These are phyloP conservation scores for Phytophthora boehmeriae DNA, from an alignment of 352 stramenopile species.

Conservation along the genomic window DNA sequence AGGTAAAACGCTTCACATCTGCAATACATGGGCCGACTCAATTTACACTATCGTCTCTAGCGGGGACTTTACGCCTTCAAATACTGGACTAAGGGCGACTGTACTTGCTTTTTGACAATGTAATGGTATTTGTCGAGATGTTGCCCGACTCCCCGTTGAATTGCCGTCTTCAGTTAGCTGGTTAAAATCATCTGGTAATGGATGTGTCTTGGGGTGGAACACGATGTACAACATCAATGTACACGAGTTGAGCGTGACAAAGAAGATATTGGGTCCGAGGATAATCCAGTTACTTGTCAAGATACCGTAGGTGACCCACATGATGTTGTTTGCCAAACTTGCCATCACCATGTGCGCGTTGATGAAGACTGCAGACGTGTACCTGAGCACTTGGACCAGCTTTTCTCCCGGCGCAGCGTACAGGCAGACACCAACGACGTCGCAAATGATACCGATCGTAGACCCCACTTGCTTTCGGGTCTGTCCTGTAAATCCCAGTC, in stretches of 20 bases:
- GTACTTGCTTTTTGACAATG: too few species aligned
- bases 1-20: too few species aligned
- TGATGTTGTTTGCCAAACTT: constrained; percentile 43
- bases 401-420: constrained; percentile 51
- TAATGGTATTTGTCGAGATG: too few species aligned
- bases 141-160: too few species aligned
- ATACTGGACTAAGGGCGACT: too few species aligned
- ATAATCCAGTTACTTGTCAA: constrained; percentile 33
- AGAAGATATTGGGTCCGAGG: constrained; percentile 33
- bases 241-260: constrained; percentile 26
- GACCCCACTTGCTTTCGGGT: constrained; percentile 27
- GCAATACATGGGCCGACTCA: too few species aligned
- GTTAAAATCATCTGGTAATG: too few species aligned
- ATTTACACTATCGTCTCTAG: too few species aligned
- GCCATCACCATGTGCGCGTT: constrained; percentile 52
- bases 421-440: constrained; percentile 27
- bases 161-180: too few species aligned
- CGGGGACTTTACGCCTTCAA: too few species aligned
- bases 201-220: constrained; percentile 29
- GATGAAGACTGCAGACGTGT: constrained; percentile 39
- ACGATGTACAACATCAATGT: constrained; percentile 27
- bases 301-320: constrained; percentile 52
- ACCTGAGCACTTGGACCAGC: constrained; percentile 45
- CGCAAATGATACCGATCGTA: constrained; percentile 32
- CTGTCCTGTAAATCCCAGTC: constrained; percentile 29